Evolutionary conservation across 192 early-diverging fungal genomes (phyloP), one percentile per base, ranked within the genome.

Genomic region (Dissophora globulifera): DNA sequence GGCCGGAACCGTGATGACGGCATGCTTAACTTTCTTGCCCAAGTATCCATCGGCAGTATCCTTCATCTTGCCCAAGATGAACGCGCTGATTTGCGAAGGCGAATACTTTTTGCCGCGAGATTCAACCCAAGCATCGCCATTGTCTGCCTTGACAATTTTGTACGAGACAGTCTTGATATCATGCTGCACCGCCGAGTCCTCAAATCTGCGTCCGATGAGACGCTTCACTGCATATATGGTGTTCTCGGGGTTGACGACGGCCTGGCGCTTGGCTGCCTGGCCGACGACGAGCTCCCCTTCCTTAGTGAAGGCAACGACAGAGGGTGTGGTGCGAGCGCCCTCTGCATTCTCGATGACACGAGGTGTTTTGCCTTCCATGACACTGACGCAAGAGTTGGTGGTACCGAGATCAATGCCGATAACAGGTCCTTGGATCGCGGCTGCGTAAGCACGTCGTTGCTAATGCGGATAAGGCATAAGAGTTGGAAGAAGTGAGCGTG

Each of bases 401-500:
- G 98, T 99, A 47, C 98, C 98, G 61, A 99, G 86, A 89, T 99
- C 98, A 69, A 99, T 97, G 80, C 98, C 98, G 65, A 99, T 96
- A 35, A 98, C 95, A 43, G 78, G 84, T 13, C 84, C 83, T 87
- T 94, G 95, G 82, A 97, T 61, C 1, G 58, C 72, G 33, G 72
- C 72, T 0, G 72, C 33, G 20, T 62, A 76, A 15, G 63, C 57
- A n/a, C 72, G 72, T 10, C 72, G 41, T 56, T 76, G 72, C 72
- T 75, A 53, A 35, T 27, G n/a, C 1, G 46, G 22, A 48, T n/a
- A n/a, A n/a, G n/a, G n/a, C n/a, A n/a, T n/a, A n/a, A n/a, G n/a
- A n/a, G n/a, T n/a, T n/a, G n/a, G n/a, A n/a, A n/a, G n/a, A n/a
- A n/a, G n/a, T n/a, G n/a, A n/a, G n/a, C n/a, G n/a, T n/a, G n/a